Percentiles rank a stretch among this genome's conserved stretches.
phyloP scores from a whole-genome alignment of 164 flowering plant genomes.

The Paratinospora sagittata region DNA sequence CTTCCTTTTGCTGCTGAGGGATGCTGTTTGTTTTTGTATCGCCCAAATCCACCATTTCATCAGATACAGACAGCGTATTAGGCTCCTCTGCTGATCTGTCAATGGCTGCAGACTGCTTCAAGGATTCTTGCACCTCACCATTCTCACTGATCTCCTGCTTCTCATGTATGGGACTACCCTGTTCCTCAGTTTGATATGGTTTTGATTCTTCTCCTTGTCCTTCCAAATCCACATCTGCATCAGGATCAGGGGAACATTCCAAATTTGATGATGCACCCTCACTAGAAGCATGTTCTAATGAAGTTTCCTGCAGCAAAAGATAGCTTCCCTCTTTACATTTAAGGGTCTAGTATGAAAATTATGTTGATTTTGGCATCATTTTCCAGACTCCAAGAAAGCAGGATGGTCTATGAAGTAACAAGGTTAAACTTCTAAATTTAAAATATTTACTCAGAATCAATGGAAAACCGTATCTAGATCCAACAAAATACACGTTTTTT shows the following conservation, averaged over 20 bases:
- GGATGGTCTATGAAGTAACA: no score
- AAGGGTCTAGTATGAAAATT: neutral
- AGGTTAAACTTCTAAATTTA: no score
- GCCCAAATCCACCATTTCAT: constrained; percentile 19
- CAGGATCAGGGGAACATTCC: constrained; percentile 44
- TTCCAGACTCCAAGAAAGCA: no score
- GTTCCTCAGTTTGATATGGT: constrained; percentile 22
- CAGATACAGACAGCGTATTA: constrained; percentile 21
- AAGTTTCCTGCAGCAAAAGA: constrained; percentile 39
- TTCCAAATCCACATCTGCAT: constrained; percentile 50
- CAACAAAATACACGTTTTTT: no score
- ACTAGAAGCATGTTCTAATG: constrained; percentile 44
- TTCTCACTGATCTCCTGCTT: constrained; percentile 27
- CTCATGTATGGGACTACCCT: constrained; percentile 21
- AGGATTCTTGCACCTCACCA: constrained; percentile 23
- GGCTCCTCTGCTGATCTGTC: constrained; percentile 32
- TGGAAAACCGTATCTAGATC: no score
- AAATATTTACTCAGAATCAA: no score
- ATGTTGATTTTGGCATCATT: neutral
- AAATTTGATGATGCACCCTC: constrained; percentile 59
- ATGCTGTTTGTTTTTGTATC: constrained; percentile 18
- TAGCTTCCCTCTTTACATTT: neutral
- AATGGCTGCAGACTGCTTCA: constrained; percentile 24
- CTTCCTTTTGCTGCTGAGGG: constrained; percentile 26
- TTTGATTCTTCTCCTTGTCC: constrained; percentile 37